phyloP scores from a whole-genome alignment of 2,329 filamentous ascomycete genomes.

The Sarocladium strictum region DNA sequence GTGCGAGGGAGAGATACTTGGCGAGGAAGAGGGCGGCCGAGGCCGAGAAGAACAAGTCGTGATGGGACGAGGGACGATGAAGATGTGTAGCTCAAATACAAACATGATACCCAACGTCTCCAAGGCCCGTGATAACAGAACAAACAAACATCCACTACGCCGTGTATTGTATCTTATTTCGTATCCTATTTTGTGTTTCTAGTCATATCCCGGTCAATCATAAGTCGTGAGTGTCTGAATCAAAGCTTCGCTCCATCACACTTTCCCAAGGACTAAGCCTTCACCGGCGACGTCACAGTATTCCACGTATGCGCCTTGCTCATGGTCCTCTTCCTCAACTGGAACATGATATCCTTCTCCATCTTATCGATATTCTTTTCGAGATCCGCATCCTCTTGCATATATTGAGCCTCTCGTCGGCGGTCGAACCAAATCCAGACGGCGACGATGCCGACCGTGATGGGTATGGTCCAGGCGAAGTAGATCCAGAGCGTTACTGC shows the following conservation, averaged over 20 bases:
- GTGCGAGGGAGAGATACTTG: slow-evolving; percentile 74
- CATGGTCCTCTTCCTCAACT: slow-evolving; percentile 51
- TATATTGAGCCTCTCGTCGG: slow-evolving; percentile 42
- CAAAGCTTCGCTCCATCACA: not conserved
- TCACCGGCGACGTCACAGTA: slow-evolving; percentile 27
- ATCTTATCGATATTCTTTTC: slow-evolving; percentile 50
- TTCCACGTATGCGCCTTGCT: slow-evolving; percentile 51
- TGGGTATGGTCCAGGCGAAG: slow-evolving; percentile 53
- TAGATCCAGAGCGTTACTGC: slow-evolving; percentile 55
- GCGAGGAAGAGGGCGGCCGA: slow-evolving; percentile 70
- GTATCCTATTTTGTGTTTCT: not conserved
- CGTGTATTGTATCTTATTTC: not conserved
- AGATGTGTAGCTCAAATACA: not conserved
- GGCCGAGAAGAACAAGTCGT: slow-evolving; percentile 50
- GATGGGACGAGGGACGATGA: not conserved
- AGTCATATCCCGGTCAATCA: not conserved
- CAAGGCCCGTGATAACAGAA: no score
- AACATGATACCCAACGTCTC: slow-evolving; percentile 5
- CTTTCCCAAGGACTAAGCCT: slow-evolving; percentile 6
- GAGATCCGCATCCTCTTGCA: slow-evolving; percentile 43
- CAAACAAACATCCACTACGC: no score
- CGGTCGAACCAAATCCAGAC: slow-evolving; percentile 50
- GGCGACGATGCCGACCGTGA: slow-evolving; percentile 49
- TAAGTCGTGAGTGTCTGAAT: not conserved
- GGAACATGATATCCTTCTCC: slow-evolving; percentile 51